These are phyloP conservation scores for Lasiodiplodia sp. DNA, from an alignment of 2,329 filamentous ascomycete species.

Conservation along the genomic window DNA sequence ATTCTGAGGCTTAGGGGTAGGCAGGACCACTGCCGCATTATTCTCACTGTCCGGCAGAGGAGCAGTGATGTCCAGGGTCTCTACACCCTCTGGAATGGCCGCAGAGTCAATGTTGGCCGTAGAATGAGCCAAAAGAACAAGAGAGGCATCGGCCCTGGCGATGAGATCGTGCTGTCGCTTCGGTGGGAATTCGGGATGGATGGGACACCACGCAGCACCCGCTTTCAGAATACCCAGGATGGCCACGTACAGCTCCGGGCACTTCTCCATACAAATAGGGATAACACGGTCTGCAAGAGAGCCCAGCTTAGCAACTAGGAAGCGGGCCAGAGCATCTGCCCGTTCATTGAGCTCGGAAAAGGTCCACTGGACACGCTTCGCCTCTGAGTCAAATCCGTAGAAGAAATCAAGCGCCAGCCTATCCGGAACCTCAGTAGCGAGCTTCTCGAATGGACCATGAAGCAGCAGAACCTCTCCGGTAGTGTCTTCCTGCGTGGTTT, in stretches of 20 bases:
- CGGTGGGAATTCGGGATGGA: constrained; percentile 45
- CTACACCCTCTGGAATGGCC: constrained; percentile 15
- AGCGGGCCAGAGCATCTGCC: constrained; percentile 43
- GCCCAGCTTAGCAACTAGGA: constrained; percentile 40
- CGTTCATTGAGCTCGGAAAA: constrained; percentile 47
- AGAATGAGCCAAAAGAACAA: constrained; percentile 15
- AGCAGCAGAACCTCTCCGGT: constrained; percentile 3
- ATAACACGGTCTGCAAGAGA: constrained; percentile 38
- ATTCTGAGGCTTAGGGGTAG: constrained; percentile 36
- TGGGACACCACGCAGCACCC: constrained; percentile 52
- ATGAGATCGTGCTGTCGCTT: constrained; percentile 46
- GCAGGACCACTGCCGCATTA: background rate
- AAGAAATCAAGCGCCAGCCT: constrained; percentile 19
- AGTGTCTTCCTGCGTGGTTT: constrained; percentile 24
- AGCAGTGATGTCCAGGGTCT: constrained; percentile 47
- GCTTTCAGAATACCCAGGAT: constrained; percentile 53
- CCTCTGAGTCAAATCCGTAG: constrained; percentile 9
- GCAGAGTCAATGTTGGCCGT: constrained; percentile 5
- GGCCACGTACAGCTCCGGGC: constrained; percentile 48
- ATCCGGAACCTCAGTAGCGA: constrained; percentile 2
- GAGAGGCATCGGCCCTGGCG: constrained; percentile 36
- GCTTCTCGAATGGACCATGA: constrained; percentile 20
- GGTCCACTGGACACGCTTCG: constrained; percentile 31
- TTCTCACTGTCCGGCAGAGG: background rate
- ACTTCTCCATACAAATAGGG: constrained; percentile 49